Base-by-base conservation (phyloP, 106 monocot genomes). In the Platanthera zijinensis region DNA sequence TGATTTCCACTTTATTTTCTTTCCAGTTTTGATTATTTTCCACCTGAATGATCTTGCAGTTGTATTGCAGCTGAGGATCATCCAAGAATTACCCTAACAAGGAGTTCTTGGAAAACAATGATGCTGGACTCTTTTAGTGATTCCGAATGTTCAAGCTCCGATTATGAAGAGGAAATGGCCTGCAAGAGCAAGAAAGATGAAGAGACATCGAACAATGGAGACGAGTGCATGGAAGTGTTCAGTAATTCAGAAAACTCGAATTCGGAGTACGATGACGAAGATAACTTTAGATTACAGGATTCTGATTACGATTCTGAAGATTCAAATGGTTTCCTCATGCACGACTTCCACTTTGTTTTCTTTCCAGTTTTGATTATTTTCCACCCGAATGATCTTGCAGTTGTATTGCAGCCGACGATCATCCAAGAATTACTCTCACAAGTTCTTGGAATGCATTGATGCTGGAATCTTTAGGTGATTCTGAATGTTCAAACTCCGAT, bases 221-320 rank as follows among this genome's bases (percentile, higher is more conserved):
- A 73, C 0, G 71, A 72, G 49, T 25, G 12, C 46, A 18, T 50
- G 4, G 10, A 51, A 0, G 6, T 10, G 13, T 70, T 70, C 51
- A 50, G 21, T 72, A 51, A 72, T 72, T 72, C 51, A 51, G 72
- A 72, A 17, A 21, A 51, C 51, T 72, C 72, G 6, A 9, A 72
- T 8, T 21, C 50, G 10, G 49, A 51, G 6, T 2, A 72, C 22
- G 51, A 39, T 10, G 82, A 78, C 13, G 51, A 4, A 52, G 72
- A 73, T n/a, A 30, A 66, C 39, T 72, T 47, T 67, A 79, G 71
- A 39, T 39, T 77, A 10, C 64, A 75, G 5, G 70, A 19, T 30
- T 80, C 82, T 18, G 93, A 90, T 1, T 88, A 92, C 82, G 87
- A 85, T 57, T 86, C 85, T 57, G 95, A 95, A 57, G 89, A 95